Percentiles rank a stretch among this genome's conserved stretches.
phyloP scores from a whole-genome alignment of 805 yeast species.

The Wickerhamiella parazyma region DNA sequence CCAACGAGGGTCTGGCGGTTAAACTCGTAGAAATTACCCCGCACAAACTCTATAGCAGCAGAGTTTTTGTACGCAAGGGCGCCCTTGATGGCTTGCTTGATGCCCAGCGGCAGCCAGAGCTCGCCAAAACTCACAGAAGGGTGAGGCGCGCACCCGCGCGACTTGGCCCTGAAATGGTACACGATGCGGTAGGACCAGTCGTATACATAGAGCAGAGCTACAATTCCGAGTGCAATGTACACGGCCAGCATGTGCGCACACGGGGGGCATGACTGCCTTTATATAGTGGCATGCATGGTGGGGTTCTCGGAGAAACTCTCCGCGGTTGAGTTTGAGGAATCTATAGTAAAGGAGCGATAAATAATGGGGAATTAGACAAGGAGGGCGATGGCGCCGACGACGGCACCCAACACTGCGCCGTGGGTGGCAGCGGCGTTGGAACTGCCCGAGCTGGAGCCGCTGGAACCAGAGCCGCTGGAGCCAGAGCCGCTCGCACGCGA shows the following conservation, averaged over 20 bases:
- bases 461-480: neutral
- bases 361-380: neutral
- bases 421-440: neutral
- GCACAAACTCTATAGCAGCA: slow-evolving; percentile 11
- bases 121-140: neutral
- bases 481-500: neutral
- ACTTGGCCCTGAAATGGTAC: slow-evolving; percentile 11
- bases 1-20: slow-evolving; percentile 9
- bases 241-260: neutral
- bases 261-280: neutral
- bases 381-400: neutral
- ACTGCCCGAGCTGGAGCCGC: neutral
- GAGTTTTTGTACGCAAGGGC: slow-evolving; percentile 4
- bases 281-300: neutral
- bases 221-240: neutral
- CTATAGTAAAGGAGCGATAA: neutral
- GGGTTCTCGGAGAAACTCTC: neutral
- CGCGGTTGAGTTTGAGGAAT: too few species aligned
- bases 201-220: slow-evolving; percentile 6
- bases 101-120: slow-evolving; percentile 14
- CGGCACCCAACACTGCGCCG: neutral
- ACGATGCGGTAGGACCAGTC: neutral
- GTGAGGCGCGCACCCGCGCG: slow-evolving; percentile 11
- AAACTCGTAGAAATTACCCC: slow-evolving; percentile 2
- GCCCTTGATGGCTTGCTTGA: slow-evolving; percentile 1